phyloP scores from a whole-genome alignment of 202 grass and related monocot genomes.

The Tripidium arundinaceum region DNA sequence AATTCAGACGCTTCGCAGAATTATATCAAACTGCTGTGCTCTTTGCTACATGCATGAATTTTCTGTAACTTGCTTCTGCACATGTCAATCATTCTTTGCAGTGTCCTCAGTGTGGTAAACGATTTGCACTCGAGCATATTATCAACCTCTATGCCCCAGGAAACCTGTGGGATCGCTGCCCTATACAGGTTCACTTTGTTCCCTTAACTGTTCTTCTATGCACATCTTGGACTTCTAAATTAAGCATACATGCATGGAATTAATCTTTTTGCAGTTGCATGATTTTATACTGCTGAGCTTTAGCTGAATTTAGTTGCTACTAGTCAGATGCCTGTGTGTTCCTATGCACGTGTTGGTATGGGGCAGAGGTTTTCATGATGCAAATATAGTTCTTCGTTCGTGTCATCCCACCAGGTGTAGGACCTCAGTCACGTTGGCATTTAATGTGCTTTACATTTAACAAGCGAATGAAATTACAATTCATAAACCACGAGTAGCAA shows the following conservation, averaged over 20 bases:
- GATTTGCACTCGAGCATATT: neutral
- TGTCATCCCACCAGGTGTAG: neutral
- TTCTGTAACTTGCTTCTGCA: neutral
- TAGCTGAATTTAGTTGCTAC: neutral
- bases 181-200: neutral
- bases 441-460: neutral
- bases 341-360: neutral
- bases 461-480: neutral
- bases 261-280: neutral
- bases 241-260: neutral
- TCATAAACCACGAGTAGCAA: neutral
- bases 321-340: neutral
- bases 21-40: neutral
- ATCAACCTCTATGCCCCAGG: neutral
- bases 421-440: neutral
- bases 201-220: neutral
- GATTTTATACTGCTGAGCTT: neutral
- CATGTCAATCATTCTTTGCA: neutral
- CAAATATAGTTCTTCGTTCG: neutral
- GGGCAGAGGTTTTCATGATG: neutral
- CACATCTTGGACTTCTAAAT: neutral
- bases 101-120: neutral
- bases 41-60: neutral
- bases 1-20: neutral
- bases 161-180: neutral